Evolutionary conservation across 768 basidiomycete genomes (phyloP).

Genomic region (Termitomyces sp.): DNA sequence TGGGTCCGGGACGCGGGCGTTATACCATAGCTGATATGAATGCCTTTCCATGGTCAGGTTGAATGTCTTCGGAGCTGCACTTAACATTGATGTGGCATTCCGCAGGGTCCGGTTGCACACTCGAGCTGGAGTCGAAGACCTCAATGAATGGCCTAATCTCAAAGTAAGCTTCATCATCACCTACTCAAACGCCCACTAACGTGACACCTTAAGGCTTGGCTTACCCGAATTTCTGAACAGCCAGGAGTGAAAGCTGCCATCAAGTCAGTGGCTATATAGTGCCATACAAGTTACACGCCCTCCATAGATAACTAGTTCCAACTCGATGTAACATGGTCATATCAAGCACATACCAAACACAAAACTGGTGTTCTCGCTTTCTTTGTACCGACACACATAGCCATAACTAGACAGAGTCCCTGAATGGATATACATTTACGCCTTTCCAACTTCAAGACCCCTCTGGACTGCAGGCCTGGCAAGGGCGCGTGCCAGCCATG

Average conservation of each 20-base stretch:
- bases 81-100: background rate
- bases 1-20: conserved; percentile 67
- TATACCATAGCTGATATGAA: conserved; percentile 74
- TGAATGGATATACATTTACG: background rate
- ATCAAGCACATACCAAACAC: background rate
- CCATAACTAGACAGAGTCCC: background rate
- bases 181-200: background rate
- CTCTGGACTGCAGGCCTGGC: conserved; percentile 15
- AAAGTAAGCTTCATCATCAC: conserved; percentile 7
- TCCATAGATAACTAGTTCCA: background rate
- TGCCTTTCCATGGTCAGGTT: conserved; percentile 50
- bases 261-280: conserved; percentile 2
- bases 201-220: conserved; percentile 8
- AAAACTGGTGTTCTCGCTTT: too few relatives aligned
- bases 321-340: too few relatives aligned
- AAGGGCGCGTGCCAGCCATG: conserved; percentile 17
- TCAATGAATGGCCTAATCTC: conserved; percentile 16
- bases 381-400: too few relatives aligned
- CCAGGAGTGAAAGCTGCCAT: conserved; percentile 13
- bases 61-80: background rate
- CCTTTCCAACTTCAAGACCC: conserved; percentile 14
- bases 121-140: conserved; percentile 27
- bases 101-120: conserved; percentile 49
- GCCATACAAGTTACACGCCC: background rate
- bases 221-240: conserved; percentile 3